A percentile compares a stretch with the other conserved stretches of the same genome.
phyloP scores from a whole-genome alignment of 345 rosid genomes.

The Kandelia obovata region DNA sequence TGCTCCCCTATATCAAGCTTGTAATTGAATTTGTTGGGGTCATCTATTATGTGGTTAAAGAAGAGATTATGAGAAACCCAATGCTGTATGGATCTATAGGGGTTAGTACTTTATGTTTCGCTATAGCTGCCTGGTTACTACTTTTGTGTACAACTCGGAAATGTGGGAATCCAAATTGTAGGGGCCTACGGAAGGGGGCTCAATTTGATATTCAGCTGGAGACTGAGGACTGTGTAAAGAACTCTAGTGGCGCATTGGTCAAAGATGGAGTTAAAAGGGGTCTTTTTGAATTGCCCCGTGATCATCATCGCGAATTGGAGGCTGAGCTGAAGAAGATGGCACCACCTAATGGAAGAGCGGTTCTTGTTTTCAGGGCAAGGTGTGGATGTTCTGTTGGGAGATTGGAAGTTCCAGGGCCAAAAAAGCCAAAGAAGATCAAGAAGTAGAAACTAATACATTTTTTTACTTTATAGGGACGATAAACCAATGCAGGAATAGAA shows the following conservation, averaged over 20 bases:
- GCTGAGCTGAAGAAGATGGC: constrained; percentile 81
- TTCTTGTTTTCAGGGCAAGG: constrained; percentile 59
- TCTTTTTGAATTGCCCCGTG: constrained; percentile 62
- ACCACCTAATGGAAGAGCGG: constrained; percentile 69
- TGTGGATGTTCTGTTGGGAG: constrained; percentile 69
- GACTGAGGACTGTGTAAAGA: constrained; percentile 85
- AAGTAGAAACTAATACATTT: constrained; percentile 41
- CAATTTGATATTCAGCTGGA: constrained; percentile 92
- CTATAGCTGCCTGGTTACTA: constrained; percentile 56
- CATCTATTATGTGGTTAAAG: constrained; percentile 45
- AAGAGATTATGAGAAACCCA: constrained; percentile 61
- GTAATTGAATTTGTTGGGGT: constrained; percentile 40
- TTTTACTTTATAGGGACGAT: constrained; percentile 23
- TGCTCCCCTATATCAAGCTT: constrained; percentile 60
- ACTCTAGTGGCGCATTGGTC: constrained; percentile 27
- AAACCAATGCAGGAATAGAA: constrained; percentile 36
- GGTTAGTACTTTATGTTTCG: constrained; percentile 55
- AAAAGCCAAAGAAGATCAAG: constrained; percentile 75
- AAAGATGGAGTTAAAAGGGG: constrained; percentile 54
- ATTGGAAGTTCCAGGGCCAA: constrained; percentile 80
- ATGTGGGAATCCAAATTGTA: constrained; percentile 81
- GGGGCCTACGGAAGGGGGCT: constrained; percentile 69
- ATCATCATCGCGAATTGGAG: constrained; percentile 65
- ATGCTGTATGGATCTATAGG: constrained; percentile 67
- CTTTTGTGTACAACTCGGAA: constrained; percentile 54